Evolutionary conservation across 192 early-diverging fungal species (phyloP).

Genomic region (Coemansia sp.): DNA sequence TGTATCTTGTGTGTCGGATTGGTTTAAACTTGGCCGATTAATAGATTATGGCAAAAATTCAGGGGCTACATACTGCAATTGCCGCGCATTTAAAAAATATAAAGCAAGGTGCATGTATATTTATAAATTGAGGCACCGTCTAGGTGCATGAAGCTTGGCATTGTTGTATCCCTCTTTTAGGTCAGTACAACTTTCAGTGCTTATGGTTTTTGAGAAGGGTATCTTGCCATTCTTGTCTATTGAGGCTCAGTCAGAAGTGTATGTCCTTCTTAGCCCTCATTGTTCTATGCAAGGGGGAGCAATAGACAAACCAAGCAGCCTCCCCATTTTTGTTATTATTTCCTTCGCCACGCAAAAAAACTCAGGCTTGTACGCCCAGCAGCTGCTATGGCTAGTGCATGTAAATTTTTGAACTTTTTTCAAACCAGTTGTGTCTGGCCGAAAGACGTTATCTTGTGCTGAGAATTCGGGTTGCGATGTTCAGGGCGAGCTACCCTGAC

Average conservation of each 20-base stretch:
- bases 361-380: constrained; percentile 4
- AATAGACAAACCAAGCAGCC: constrained; percentile 16
- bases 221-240: constrained; percentile 2
- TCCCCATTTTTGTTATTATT: constrained; percentile 19
- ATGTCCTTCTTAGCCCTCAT: constrained; percentile 12
- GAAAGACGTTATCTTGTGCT: constrained; percentile 7
- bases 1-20: not conserved
- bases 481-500: constrained; percentile 14
- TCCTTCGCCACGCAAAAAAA: constrained; percentile 5
- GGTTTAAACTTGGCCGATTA: not conserved
- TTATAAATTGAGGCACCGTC: constrained; percentile 19
- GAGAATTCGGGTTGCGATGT: not conserved
- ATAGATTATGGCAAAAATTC: not conserved
- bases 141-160: constrained; percentile 16
- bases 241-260: not conserved
- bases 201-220: constrained; percentile 6
- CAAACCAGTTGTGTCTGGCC: not conserved
- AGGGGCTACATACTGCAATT: not conserved
- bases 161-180: constrained; percentile 11
- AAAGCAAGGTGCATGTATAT: not conserved
- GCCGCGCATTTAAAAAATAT: not conserved
- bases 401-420: constrained; percentile 3
- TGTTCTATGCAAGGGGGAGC: constrained; percentile 30
- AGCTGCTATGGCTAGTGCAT: constrained; percentile 14
- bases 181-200: not conserved